Evolutionary conservation across 2,329 filamentous ascomycete species (phyloP).

Genomic region (Ustulina deusta): DNA sequence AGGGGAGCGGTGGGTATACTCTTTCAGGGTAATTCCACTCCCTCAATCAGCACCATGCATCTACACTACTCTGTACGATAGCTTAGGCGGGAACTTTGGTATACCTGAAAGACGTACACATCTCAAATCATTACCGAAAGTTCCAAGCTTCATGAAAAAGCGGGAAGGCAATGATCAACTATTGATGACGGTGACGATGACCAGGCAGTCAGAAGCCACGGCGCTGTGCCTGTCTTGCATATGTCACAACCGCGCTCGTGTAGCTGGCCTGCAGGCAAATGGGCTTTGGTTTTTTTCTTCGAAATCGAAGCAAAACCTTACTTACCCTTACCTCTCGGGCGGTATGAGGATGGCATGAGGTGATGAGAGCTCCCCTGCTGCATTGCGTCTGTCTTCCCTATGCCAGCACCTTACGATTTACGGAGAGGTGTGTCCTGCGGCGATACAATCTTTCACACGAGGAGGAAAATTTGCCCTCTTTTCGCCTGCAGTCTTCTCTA

Average conservation of each 20-base stretch:
- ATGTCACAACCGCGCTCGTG: constrained; percentile 8
- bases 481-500: background rate
- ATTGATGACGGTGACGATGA: constrained; percentile 10
- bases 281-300: background rate
- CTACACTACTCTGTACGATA: constrained; percentile 5
- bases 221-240: constrained; percentile 34
- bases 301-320: constrained; percentile 15
- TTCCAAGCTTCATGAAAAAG: constrained; percentile 11
- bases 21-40: constrained; percentile 13
- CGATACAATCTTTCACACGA: background rate
- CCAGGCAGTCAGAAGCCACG: constrained; percentile 29
- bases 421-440: background rate
- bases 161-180: constrained; percentile 23
- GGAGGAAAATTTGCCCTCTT: constrained; percentile 5
- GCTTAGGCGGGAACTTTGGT: background rate
- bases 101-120: background rate
- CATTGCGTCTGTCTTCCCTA: constrained; percentile 6
- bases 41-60: constrained; percentile 28
- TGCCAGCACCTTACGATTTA: background rate
- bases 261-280: constrained; percentile 19
- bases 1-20: constrained; percentile 12
- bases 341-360: background rate
- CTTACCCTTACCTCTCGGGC: constrained; percentile 20
- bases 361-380: background rate
- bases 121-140: constrained; percentile 3